Base-by-base conservation (phyloP, 192 early-diverging fungal species). In the Phycomyces nitens region DNA sequence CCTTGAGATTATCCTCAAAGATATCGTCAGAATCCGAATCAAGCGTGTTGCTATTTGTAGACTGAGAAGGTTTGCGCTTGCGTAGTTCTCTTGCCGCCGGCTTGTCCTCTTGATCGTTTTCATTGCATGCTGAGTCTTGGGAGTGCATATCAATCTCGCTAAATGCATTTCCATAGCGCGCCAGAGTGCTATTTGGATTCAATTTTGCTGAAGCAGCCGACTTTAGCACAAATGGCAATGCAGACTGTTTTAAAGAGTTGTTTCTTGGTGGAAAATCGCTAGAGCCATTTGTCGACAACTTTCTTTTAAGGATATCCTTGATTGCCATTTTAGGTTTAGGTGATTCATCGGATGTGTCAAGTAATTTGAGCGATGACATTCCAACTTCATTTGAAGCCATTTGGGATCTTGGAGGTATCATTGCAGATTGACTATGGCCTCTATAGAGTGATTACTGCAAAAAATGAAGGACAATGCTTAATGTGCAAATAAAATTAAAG, bases 241-340 rank as follows among this genome's bases (percentile, higher is more conserved):
- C 24, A 34, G 22, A 27, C 9, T 18, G 23, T 11, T 55, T 24
- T n/a, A 23, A 5, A 10, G 22, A 12, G 1, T 3, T 55, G 11
- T 55, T 29, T 38, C 14, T 55, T 55, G 22, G 34, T 27, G 26
- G 9, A 24, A 14, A 29, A 11, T 10, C 26, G 53, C 12, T 24
- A 3, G 16, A 29, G 7, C 22, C 22, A 22, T 11, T 53, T 53
- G 16, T 24, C 16, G 34, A 16, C 5, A 16, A 15, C 5, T 8
- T 55, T 11, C 53, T 55, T n/a, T 55, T 55, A 34, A 55, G 34
- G 9, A 16, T n/a, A 55, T 29, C 34, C 23, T 55, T 55, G 53
- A 55, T 55, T 26, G 27, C 34, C 23, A 55, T 24, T 53, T 53
- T 53, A 53, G 51, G 51, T 53, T 20, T 9, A 22, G 51, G 5